These are phyloP conservation scores for Pseudonitzschia multiseries DNA, from an alignment of 108 stramenopile species.

Conservation along the genomic window DNA sequence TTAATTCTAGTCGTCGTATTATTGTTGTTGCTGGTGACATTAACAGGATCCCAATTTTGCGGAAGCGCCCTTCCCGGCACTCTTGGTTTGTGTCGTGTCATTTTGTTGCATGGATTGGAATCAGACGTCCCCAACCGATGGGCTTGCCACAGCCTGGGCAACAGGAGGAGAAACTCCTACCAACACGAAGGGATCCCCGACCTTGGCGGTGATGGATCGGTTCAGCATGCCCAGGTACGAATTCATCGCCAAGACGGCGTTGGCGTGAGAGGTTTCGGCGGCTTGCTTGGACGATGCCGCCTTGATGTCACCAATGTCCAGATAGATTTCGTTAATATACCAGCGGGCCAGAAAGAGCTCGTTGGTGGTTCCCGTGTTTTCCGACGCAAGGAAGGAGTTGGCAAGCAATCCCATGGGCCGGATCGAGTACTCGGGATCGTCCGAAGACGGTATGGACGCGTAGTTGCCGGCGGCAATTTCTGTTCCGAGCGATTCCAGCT, in stretches of 20 bases:
- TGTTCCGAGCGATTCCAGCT: slow-evolving; percentile 26
- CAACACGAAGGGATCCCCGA: slow-evolving; percentile 62
- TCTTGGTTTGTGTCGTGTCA: too few species aligned
- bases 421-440: slow-evolving; percentile 55
- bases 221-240: slow-evolving; percentile 70
- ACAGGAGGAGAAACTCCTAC: not conserved
- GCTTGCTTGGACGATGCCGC: slow-evolving; percentile 47
- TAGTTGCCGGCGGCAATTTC: slow-evolving; percentile 19
- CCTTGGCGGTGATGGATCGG: slow-evolving; percentile 69
- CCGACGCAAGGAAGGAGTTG: slow-evolving; percentile 69
- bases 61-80: too few species aligned
- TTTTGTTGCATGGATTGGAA: too few species aligned
- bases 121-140: too few species aligned
- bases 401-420: slow-evolving; percentile 79
- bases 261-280: slow-evolving; percentile 35
- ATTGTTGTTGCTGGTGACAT: too few species aligned
- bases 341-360: slow-evolving; percentile 76
- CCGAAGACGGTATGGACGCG: slow-evolving; percentile 36
- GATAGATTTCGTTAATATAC: slow-evolving; percentile 79
- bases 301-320: slow-evolving; percentile 65
- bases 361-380: slow-evolving; percentile 80
- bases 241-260: slow-evolving; percentile 56
- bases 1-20: too few species aligned
- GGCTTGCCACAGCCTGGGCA: too few species aligned
- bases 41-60: too few species aligned